phyloP scores from a whole-genome alignment of 2,329 filamentous ascomycete species.

The Fonsecaea pedrosoi region DNA sequence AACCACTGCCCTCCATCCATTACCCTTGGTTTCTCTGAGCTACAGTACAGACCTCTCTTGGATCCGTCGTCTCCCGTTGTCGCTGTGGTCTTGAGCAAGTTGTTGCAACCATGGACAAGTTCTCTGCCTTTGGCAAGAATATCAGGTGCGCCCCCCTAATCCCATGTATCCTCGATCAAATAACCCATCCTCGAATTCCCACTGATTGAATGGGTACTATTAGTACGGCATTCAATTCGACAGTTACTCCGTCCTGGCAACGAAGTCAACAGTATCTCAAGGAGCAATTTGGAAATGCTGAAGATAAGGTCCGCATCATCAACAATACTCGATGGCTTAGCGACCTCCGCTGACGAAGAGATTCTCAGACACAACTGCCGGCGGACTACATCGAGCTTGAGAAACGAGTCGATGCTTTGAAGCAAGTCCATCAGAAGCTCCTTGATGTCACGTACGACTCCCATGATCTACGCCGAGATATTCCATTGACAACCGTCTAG shows the following conservation, averaged over 20 bases:
- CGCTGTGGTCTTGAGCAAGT: neutral
- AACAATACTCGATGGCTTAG: neutral
- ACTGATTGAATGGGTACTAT: slow-evolving; percentile 46
- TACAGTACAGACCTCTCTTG: neutral
- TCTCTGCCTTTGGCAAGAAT: slow-evolving; percentile 73
- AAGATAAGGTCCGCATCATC: slow-evolving; percentile 77
- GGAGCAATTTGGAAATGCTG: slow-evolving; percentile 92
- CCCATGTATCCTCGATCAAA: slow-evolving; percentile 23
- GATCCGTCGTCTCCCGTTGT: neutral
- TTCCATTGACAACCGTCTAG: slow-evolving; percentile 53
- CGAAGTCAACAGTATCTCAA: slow-evolving; percentile 97
- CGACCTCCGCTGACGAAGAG: slow-evolving; percentile 26
- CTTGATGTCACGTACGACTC: slow-evolving; percentile 81
- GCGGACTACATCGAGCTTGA: slow-evolving; percentile 98
- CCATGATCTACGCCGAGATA: neutral
- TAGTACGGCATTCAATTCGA: slow-evolving; percentile 68
- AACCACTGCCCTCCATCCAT: neutral
- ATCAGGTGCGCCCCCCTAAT: slow-evolving; percentile 59
- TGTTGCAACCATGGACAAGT: slow-evolving; percentile 66
- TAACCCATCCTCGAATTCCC: slow-evolving; percentile 17
- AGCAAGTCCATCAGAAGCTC: slow-evolving; percentile 96
- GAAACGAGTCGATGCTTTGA: slow-evolving; percentile 97
- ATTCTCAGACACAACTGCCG: slow-evolving; percentile 82
- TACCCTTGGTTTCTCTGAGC: neutral
- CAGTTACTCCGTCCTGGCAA: slow-evolving; percentile 89